Percentiles rank a stretch among this genome's conserved stretches.
Evolutionary conservation across 306 rosid species (phyloP).

Genomic region (Rosa persica): DNA sequence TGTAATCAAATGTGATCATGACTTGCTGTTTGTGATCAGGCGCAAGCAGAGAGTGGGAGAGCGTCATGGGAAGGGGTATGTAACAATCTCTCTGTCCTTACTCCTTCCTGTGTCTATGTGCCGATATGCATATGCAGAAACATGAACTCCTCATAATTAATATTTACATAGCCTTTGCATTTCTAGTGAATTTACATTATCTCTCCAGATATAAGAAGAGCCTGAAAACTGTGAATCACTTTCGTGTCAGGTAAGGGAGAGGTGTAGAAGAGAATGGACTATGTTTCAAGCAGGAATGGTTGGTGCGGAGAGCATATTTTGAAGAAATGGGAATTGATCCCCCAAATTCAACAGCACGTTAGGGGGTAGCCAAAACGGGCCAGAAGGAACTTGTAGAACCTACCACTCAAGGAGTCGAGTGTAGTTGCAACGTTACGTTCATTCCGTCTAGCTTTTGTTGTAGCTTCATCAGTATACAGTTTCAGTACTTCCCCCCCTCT

Average conservation of each 20-base stretch:
- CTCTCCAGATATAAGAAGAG: background rate
- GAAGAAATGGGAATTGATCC: conserved; percentile 29
- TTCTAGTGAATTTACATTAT: background rate
- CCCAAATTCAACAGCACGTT: conserved; percentile 36
- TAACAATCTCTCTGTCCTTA: background rate
- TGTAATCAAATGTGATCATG: background rate
- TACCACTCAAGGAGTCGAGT: background rate
- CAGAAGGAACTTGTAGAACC: background rate
- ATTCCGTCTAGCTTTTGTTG: too few species aligned
- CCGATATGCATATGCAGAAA: background rate
- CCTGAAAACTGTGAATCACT: background rate
- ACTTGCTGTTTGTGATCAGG: conserved; percentile 40
- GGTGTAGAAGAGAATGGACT: conserved; percentile 77
- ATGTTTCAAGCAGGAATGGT: conserved; percentile 65
- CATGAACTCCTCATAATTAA: background rate
- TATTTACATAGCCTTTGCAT: background rate
- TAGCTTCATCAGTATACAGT: too few species aligned
- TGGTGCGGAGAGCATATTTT: conserved; percentile 62
- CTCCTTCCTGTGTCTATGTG: background rate
- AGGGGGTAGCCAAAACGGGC: background rate
- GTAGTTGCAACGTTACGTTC: background rate
- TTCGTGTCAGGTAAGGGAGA: conserved; percentile 66
- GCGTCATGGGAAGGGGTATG: conserved; percentile 89
- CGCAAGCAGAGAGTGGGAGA: conserved; percentile 49
- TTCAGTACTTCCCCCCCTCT: too few species aligned